Conservation (phyloP, 768 basidiomycete genomes). For the Pisolithus albus region DNA sequence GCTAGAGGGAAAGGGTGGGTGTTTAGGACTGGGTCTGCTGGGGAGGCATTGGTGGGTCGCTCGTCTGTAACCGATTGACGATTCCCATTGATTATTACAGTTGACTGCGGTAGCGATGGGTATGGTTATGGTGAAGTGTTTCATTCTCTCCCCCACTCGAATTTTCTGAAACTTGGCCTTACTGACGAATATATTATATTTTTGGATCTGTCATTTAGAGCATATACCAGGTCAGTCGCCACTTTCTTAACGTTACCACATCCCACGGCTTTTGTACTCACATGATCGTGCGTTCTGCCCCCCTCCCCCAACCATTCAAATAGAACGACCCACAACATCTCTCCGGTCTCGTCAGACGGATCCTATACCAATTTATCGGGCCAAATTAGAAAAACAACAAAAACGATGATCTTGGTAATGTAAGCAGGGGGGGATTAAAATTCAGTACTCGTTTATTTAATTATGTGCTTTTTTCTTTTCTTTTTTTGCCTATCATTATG, state of each 20-base stretch:
- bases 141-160: neutral
- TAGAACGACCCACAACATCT: conserved; percentile 73
- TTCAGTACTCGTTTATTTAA: too few species aligned
- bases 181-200: too few species aligned
- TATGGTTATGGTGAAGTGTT: conserved; percentile 73
- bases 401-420: too few species aligned
- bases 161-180: neutral
- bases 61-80: neutral
- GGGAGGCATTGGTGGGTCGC: conserved; percentile 53
- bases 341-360: conserved; percentile 70
- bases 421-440: too few species aligned
- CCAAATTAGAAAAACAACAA: conserved; percentile 48
- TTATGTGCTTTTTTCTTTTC: too few species aligned
- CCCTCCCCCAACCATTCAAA: too few species aligned
- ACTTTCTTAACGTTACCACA: neutral
- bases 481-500: too few species aligned
- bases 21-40: conserved; percentile 60
- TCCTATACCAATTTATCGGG: conserved; percentile 86
- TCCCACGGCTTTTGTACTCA: neutral
- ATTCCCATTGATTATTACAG: conserved; percentile 19
- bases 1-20: conserved; percentile 72
- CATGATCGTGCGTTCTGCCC: neutral
- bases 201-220: conserved; percentile 36
- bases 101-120: conserved; percentile 76
- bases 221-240: conserved; percentile 57